Percentiles rank a stretch among this genome's conserved stretches.
Evolutionary conservation across 2,329 filamentous ascomycete genomes (phyloP).

Genomic region (Pestalotiopsis sp.): DNA sequence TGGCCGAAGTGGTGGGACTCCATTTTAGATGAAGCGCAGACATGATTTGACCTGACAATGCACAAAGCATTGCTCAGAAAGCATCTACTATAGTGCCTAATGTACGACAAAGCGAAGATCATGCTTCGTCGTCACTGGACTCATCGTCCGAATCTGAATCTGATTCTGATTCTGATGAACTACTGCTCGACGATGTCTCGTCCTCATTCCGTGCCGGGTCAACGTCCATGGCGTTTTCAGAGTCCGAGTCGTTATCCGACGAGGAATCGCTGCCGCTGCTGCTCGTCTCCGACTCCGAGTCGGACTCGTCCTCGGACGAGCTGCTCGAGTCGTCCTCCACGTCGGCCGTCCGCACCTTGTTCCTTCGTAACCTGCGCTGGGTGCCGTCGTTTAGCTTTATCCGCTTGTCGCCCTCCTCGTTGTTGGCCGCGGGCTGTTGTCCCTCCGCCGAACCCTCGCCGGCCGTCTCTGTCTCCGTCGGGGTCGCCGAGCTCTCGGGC

Average conservation of each 20-base stretch:
- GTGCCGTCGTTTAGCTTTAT: slow-evolving; percentile 47
- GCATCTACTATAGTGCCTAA: no score
- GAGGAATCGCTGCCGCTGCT: slow-evolving; percentile 25
- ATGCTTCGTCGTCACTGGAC: slow-evolving; percentile 15
- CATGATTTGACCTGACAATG: no score
- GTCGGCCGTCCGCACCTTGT: slow-evolving; percentile 53
- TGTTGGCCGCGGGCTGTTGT: not conserved
- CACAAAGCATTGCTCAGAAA: no score
- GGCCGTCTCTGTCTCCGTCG: slow-evolving; percentile 18
- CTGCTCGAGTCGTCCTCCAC: slow-evolving; percentile 43
- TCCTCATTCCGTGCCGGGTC: slow-evolving; percentile 21
- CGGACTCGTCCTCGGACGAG: slow-evolving; percentile 35
- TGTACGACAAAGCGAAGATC: not conserved
- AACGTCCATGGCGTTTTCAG: slow-evolving; percentile 23
- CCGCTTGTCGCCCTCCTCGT: slow-evolving; percentile 37
- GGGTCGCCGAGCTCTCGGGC: slow-evolving; percentile 31
- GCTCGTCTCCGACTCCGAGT: slow-evolving; percentile 40
- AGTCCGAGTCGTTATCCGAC: slow-evolving; percentile 33
- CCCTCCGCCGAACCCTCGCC: not conserved
- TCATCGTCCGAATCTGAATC: slow-evolving; percentile 35
- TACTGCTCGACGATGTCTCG: slow-evolving; percentile 41
- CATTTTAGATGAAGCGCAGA: no score
- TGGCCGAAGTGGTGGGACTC: no score
- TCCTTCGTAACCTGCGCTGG: slow-evolving; percentile 49
- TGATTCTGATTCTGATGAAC: slow-evolving; percentile 42